Percentiles rank a stretch among this genome's conserved stretches.
Evolutionary conservation across 768 basidiomycete genomes (phyloP).

Genomic region (Pleurotus djamor): DNA sequence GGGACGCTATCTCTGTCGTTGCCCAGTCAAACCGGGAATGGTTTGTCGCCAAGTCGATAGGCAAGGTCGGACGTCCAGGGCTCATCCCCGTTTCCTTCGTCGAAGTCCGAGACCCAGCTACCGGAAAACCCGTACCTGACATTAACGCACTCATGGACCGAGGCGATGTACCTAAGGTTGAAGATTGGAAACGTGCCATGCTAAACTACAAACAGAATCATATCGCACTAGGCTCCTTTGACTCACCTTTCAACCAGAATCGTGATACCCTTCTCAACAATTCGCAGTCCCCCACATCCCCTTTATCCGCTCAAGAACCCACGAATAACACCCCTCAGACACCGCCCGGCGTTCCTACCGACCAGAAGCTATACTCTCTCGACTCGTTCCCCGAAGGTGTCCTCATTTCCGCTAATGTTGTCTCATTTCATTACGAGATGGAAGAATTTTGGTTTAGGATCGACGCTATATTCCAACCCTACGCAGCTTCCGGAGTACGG

Average conservation of each 20-base stretch:
- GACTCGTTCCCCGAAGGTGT: slow-evolving; percentile 76
- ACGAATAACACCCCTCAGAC: slow-evolving; percentile 17
- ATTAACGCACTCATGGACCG: slow-evolving; percentile 78
- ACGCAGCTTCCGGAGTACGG: slow-evolving; percentile 53
- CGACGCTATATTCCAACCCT: slow-evolving; percentile 86
- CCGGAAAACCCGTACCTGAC: slow-evolving; percentile 76
- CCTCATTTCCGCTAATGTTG: slow-evolving; percentile 83
- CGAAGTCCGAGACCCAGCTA: slow-evolving; percentile 90
- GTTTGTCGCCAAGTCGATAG: slow-evolving; percentile 99
- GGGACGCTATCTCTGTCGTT: slow-evolving; percentile 94
- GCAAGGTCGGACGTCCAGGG: slow-evolving; percentile 90
- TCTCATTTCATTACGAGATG: slow-evolving; percentile 97
- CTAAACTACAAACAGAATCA: slow-evolving; percentile 94
- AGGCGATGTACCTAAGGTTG: slow-evolving; percentile 92
- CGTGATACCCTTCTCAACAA: slow-evolving; percentile 41
- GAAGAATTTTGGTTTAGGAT: slow-evolving; percentile 98
- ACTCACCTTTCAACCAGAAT: slow-evolving; percentile 38
- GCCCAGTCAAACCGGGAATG: slow-evolving; percentile 99
- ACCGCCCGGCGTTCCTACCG: slow-evolving; percentile 15
- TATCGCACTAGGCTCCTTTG: slow-evolving; percentile 92
- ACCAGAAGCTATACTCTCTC: slow-evolving; percentile 19
- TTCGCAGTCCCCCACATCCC: slow-evolving; percentile 22
- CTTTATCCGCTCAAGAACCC: slow-evolving; percentile 16
- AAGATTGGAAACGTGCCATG: slow-evolving; percentile 98
- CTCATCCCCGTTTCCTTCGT: slow-evolving; percentile 98